Conservation (phyloP, 2,329 filamentous ascomycete genomes). For the Lecanicillium sp. region DNA sequence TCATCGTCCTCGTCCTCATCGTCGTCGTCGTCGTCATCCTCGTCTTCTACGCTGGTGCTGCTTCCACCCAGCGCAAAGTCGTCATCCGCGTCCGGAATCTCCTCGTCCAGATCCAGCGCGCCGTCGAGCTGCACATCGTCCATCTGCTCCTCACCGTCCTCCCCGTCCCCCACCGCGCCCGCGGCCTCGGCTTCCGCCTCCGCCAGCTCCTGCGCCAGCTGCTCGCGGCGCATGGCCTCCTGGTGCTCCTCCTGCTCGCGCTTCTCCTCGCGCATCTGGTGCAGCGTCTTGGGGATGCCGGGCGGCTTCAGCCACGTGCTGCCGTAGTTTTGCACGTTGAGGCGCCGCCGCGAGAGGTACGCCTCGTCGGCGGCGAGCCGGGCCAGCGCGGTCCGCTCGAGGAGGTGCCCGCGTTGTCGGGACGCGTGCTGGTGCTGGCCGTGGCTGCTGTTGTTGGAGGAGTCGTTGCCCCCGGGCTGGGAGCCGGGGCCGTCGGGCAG, state of each 20-base stretch:
- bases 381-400: conserved; percentile 58
- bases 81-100: conserved; percentile 62
- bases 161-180: conserved; percentile 28
- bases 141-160: conserved; percentile 41
- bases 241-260: conserved; percentile 83
- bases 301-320: conserved; percentile 86
- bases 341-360: conserved; percentile 67
- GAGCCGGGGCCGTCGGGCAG: conserved; percentile 28
- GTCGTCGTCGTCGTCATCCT: conserved; percentile 35
- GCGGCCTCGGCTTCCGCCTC: conserved; percentile 50
- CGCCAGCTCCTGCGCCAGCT: conserved; percentile 66
- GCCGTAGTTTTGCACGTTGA: conserved; percentile 81
- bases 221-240: conserved; percentile 64
- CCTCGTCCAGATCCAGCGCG: conserved; percentile 61
- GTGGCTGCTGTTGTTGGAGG: conserved; percentile 16
- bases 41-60: conserved; percentile 35
- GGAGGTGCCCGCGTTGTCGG: conserved; percentile 38
- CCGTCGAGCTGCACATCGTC: conserved; percentile 52
- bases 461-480: conserved; percentile 19
- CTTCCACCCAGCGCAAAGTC: conserved; percentile 45
- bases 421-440: conserved; percentile 22
- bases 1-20: conserved; percentile 37
- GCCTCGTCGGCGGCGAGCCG: conserved; percentile 71
- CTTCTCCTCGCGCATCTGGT: conserved; percentile 84
- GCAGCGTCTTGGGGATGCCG: conserved; percentile 80